Conservation (phyloP, 2,329 filamentous ascomycete species). For the Colletotrichum sidae region DNA sequence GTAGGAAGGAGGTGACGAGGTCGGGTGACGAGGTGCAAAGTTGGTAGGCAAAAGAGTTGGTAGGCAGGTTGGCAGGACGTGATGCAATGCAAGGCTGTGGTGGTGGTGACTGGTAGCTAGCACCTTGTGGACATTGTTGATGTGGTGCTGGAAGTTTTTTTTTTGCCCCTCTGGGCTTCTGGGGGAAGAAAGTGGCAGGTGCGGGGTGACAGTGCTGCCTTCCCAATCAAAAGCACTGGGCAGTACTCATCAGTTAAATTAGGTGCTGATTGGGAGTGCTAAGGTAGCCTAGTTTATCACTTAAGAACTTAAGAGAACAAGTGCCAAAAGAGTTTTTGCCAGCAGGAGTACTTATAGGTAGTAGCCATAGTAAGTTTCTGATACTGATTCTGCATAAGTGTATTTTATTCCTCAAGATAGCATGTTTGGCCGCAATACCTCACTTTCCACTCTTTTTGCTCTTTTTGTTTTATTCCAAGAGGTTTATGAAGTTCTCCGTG, state of each 20-base stretch:
- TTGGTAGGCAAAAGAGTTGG: no score
- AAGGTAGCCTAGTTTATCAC: neutral
- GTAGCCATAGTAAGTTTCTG: neutral
- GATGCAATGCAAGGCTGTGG: no score
- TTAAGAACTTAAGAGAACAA: neutral
- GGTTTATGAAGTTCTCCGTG: no score
- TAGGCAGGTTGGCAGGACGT: no score
- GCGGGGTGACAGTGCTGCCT: slow-evolving; percentile 26
- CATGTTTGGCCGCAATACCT: neutral
- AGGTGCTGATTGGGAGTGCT: neutral
- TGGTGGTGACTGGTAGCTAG: no score
- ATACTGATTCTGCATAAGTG: neutral
- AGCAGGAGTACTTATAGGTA: no score
- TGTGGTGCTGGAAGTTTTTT: neutral
- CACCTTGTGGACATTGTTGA: neutral
- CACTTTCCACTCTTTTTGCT: no score
- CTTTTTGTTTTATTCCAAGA: no score
- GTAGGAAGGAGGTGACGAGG: no score
- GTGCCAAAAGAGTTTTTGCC: no score
- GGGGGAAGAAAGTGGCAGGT: slow-evolving; percentile 1
- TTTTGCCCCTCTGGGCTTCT: no score
- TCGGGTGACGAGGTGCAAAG: no score
- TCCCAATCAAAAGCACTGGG: slow-evolving; percentile 1
- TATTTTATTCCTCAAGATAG: neutral
- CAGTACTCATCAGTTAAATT: neutral